Evolutionary conservation across 176 grass and related monocot genomes (phyloP).

Genomic region (Carex myosuroides): DNA sequence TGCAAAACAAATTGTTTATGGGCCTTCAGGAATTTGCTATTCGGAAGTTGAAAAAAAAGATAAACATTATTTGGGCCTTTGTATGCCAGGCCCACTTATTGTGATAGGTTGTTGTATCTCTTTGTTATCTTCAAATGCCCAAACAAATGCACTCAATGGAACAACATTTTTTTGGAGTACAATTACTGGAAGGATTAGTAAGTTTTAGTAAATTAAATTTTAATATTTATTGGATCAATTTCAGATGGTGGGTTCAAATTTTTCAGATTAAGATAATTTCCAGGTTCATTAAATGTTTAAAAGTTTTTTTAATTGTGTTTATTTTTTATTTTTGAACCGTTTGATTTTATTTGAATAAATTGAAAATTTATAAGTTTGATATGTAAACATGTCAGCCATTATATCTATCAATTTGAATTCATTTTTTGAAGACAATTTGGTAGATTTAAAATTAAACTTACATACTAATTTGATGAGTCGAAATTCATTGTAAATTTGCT

Average conservation of each 20-base stretch:
- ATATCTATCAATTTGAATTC: background rate
- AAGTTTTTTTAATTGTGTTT: background rate
- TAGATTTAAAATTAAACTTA: too few relatives aligned
- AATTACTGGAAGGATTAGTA: background rate
- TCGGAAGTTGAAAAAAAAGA: background rate
- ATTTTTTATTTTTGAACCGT: background rate
- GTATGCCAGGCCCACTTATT: background rate
- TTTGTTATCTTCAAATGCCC: too few relatives aligned
- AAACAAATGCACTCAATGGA: background rate
- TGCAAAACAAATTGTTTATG: background rate
- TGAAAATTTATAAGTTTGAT: background rate
- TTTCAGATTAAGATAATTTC: background rate
- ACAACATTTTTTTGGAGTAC: too few relatives aligned
- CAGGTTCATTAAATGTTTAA: background rate
- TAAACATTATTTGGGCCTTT: background rate
- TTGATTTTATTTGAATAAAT: background rate
- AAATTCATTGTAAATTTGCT: background rate
- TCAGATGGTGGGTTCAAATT: background rate
- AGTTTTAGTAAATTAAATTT: background rate
- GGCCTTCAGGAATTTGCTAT: background rate
- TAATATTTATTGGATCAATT: background rate
- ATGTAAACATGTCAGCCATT: background rate
- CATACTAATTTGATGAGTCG: background rate
- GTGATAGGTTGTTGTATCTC: background rate
- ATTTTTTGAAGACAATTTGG: background rate